Percentiles rank a stretch among this genome's conserved stretches.
Evolutionary conservation across 2,329 filamentous ascomycete species (phyloP).

Genomic region (Aquanectria penicillioides): DNA sequence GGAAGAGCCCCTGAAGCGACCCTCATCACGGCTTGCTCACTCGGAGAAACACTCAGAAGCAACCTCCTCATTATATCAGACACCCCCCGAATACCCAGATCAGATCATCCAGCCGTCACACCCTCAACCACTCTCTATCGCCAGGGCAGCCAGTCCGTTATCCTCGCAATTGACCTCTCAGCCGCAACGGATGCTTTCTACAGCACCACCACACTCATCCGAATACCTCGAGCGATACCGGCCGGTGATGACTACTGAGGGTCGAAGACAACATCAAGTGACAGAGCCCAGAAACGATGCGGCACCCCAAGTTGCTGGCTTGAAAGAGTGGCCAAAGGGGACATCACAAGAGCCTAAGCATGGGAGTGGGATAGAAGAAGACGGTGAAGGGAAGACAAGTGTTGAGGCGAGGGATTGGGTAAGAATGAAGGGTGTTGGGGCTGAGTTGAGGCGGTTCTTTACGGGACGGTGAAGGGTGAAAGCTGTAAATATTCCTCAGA

Average conservation of each 20-base stretch:
- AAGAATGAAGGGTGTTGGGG: slow-evolving; percentile 32
- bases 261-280: not conserved
- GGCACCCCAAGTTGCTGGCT: slow-evolving; percentile 4
- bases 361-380: not conserved
- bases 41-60: slow-evolving; percentile 31
- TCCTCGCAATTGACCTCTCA: slow-evolving; percentile 29
- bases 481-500: no score
- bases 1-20: slow-evolving; percentile 52
- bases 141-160: slow-evolving; percentile 27
- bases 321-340: slow-evolving; percentile 23
- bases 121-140: slow-evolving; percentile 28
- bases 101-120: slow-evolving; percentile 25
- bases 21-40: slow-evolving; percentile 47
- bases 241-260: slow-evolving; percentile 24
- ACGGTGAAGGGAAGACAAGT: not conserved
- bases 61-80: slow-evolving; percentile 42
- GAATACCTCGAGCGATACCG: slow-evolving; percentile 49
- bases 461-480: no score
- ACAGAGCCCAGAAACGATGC: not conserved
- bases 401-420: slow-evolving; percentile 20
- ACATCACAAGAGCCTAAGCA: no score
- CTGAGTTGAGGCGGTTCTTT: slow-evolving; percentile 40
- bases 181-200: slow-evolving; percentile 17
- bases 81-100: slow-evolving; percentile 43
- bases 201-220: slow-evolving; percentile 40